A percentile compares a stretch with the other conserved stretches of the same genome.
These are phyloP conservation scores for Agrocybe pediades DNA, from an alignment of 768 basidiomycete species.

Conservation along the genomic window DNA sequence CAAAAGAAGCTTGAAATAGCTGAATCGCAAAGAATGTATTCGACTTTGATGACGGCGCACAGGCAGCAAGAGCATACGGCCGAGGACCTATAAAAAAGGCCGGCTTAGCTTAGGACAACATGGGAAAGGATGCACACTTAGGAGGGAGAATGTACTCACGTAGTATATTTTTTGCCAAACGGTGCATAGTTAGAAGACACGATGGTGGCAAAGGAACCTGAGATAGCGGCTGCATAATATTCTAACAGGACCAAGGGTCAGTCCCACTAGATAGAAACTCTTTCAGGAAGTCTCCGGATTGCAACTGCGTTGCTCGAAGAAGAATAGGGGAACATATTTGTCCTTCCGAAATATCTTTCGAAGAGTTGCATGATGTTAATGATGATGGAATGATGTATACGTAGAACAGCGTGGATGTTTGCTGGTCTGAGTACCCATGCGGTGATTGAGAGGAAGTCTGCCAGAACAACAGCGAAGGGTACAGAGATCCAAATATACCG, in stretches of 20 bases:
- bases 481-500: no score
- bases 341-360: not conserved
- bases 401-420: not conserved
- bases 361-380: not conserved
- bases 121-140: not conserved
- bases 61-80: not conserved
- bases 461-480: constrained; percentile 15
- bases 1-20: not conserved
- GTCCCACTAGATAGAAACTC: not conserved
- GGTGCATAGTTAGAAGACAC: not conserved
- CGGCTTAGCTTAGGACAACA: not conserved
- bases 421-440: constrained; percentile 4
- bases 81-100: not conserved
- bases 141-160: not conserved
- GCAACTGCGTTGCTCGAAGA: not conserved
- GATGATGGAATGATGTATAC: constrained; percentile 1
- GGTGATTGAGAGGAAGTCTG: constrained; percentile 15
- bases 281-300: not conserved
- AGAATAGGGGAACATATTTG: not conserved
- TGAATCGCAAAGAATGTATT: not conserved
- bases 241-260: not conserved
- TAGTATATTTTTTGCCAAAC: not conserved
- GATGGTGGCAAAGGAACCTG: not conserved
- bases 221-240: not conserved
- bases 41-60: not conserved